Evolutionary conservation across 1,284 basidiomycete species (phyloP), one percentile per base, ranked within the genome.

Genomic region (Xerocomus amazonicus): DNA sequence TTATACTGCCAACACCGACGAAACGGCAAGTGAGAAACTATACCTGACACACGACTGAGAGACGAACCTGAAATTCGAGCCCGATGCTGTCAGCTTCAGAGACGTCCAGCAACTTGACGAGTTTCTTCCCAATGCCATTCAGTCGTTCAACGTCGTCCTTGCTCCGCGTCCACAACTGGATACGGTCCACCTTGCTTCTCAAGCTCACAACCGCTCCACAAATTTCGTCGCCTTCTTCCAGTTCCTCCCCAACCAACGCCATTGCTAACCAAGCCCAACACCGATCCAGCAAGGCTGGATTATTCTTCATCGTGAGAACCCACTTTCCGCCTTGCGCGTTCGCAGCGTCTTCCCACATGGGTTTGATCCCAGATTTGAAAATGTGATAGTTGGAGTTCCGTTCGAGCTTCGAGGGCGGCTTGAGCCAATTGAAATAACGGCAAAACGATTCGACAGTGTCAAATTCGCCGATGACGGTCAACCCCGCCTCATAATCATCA

Each of bases 291-390:
- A 95, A 67, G 32, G 73, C 72, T 5, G 87, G 83, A 59, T 88
- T 90, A 53, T 86, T 84, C 69, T 87, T 88, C 83, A 97, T 90
- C 57, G 93, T 92, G 46, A 97, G 70, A 16, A 92, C 90, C 94
- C 94, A 97, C 70, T 95, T 95, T 33, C 93, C 93, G 23, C 93
- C 93, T 43, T 85, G 78, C 9, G 88, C 87, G 66, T 97, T 97
- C 42, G 92, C 89, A 23, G 83, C 82, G 66, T 97, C 94, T 71
- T 97, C 94, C 93, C 94, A 97, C 90, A 96, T 95, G 36, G 92
- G 89, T 64, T 91, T 92, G 72, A 90, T 90, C 32, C 87, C 87
- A 27, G 82, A 77, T 70, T 97, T 97, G 82, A 97, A 97, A 49
- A 97, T 74, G 65, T 97, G 94, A 64, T 96, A 96, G 71, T 94